Evolutionary conservation across 345 rosid species (phyloP).

Genomic region (Gossypioides kirkii): DNA sequence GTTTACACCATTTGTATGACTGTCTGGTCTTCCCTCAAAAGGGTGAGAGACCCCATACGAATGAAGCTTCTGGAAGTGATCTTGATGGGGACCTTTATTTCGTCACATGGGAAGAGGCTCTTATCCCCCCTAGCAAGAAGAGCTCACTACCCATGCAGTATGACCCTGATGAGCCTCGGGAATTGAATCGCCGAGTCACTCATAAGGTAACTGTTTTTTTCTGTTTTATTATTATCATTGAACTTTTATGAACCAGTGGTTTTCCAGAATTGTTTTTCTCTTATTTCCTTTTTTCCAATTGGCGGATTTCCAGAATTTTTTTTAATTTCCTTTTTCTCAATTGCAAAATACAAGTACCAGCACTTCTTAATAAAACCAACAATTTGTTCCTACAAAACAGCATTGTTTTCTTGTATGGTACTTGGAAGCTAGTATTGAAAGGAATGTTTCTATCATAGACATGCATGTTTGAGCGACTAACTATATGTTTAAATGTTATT

Average conservation of each 20-base stretch:
- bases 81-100: slow-evolving; percentile 92
- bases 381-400: not conserved
- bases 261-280: too few species aligned
- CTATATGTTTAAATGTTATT: not conserved
- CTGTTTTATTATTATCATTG: not conserved
- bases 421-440: slow-evolving; percentile 1
- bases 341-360: not conserved
- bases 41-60: slow-evolving; percentile 79
- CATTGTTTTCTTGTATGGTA: not conserved
- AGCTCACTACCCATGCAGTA: slow-evolving; percentile 76
- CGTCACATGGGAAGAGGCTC: slow-evolving; percentile 86
- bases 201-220: slow-evolving; percentile 48
- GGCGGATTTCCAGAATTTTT: not conserved
- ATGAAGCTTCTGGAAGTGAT: slow-evolving; percentile 98
- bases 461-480: not conserved
- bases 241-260: not conserved
- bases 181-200: slow-evolving; percentile 34
- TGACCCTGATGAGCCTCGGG: slow-evolving; percentile 38
- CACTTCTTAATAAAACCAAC: not conserved
- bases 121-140: slow-evolving; percentile 68
- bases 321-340: not conserved
- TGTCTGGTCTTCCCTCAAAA: slow-evolving; percentile 92
- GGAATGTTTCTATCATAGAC: not conserved
- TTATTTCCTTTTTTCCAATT: too few species aligned
- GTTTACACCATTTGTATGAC: slow-evolving; percentile 66